Conservation (phyloP, 1,139 yeast genomes). For the Kurtzmaniella quercitrusa region DNA sequence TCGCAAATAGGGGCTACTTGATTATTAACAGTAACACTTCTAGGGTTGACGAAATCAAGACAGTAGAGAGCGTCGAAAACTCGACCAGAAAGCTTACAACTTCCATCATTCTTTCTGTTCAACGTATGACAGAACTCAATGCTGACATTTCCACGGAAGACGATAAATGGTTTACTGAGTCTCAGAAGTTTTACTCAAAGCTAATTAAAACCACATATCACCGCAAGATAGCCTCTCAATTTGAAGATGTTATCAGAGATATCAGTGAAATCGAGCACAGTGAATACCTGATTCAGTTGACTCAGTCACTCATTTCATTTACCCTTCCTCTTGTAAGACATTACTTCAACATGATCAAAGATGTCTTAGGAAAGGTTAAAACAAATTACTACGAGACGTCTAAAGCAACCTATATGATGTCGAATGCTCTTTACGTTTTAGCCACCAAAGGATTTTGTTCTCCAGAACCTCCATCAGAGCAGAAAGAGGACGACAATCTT, state of each 20-base stretch:
- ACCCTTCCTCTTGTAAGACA: conserved; percentile 55
- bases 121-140: conserved; percentile 40
- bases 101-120: conserved; percentile 64
- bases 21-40: conserved; percentile 23
- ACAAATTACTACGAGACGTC: conserved; percentile 49
- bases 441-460: conserved; percentile 91
- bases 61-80: conserved; percentile 41
- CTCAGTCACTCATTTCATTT: conserved; percentile 45
- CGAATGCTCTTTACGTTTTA: conserved; percentile 53
- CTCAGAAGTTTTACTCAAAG: conserved; percentile 42
- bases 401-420: conserved; percentile 57
- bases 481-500: conserved; percentile 56
- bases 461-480: conserved; percentile 76
- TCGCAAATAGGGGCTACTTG: conserved; percentile 17
- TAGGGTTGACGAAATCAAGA: conserved; percentile 11
- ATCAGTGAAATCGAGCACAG: conserved; percentile 30
- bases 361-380: conserved; percentile 39
- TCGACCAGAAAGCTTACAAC: conserved; percentile 51
- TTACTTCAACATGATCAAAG: conserved; percentile 42
- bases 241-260: conserved; percentile 15
- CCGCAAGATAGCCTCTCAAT: conserved; percentile 21
- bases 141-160: conserved; percentile 44
- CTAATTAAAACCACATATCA: conserved; percentile 29
- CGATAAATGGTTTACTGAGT: conserved; percentile 58
- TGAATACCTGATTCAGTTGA: conserved; percentile 28